Evolutionary conservation across 1,284 basidiomycete species (phyloP), one percentile per base, ranked within the genome.

Genomic region (Boletus smithii): DNA sequence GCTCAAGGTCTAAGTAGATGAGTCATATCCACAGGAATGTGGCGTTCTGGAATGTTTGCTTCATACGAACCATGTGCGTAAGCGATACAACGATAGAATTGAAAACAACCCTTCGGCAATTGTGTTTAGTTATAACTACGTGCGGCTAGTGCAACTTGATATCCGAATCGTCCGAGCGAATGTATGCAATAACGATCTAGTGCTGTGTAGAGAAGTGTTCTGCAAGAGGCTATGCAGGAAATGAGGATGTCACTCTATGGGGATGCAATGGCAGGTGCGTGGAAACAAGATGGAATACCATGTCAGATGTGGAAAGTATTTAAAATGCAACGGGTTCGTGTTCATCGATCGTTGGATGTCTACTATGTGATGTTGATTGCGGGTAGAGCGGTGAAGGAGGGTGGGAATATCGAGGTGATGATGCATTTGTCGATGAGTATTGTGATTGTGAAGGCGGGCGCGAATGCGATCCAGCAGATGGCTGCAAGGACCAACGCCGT

Each of bases 401-500:
- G 42, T 63, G 51, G 3, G 59, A 67, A 43, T 58, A 49, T 38
- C 56, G 57, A 47, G 65, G 56, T 18, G 67, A 61, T 36, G 63
- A 67, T 48, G 62, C 57, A 39, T 51, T 58, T 20, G 67, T 63
- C 5, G 61, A 48, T 4, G 66, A 69, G 33, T 66, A 62, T 29
- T 66, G 66, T 8, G 61, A 62, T 44, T 65, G 65, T 32, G 69
- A 68, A 40, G 48, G 63, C 6, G 58, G 56, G 31, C 63, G 64
- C 32, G 69, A 68, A 44, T 65, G 58, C 3, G 70, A 69, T 37
- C 62, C 65, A 16, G 62, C 59, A 36, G 72, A 73, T 39, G 65
- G 68, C 31, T 69, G 71, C 48, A 73, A 66, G 11, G 74, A 75
- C 74, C 72, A 76, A 34, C 71, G 63, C n/a, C 67, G 60, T 5